These are phyloP conservation scores for Phytopythium oedochilum DNA, from an alignment of 352 stramenopile species.

Conservation along the genomic window DNA sequence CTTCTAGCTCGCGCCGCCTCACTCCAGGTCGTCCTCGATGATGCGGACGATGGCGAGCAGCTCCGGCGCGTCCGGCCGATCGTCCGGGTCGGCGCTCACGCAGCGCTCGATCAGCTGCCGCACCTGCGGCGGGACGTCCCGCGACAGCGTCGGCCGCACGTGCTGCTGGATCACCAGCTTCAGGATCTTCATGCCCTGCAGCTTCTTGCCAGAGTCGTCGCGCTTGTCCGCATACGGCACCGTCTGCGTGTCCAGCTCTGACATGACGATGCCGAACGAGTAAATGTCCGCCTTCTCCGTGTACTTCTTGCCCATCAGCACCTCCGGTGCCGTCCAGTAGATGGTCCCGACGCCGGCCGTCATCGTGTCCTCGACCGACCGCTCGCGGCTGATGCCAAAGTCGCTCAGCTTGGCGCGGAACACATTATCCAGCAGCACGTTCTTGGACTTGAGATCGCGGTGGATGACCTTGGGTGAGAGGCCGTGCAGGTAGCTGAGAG, in stretches of 20 bases:
- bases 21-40: constrained; percentile 31
- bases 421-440: constrained; percentile 61
- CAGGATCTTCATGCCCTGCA: constrained; percentile 84
- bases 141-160: constrained; percentile 59
- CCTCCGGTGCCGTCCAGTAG: constrained; percentile 80
- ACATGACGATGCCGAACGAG: constrained; percentile 82
- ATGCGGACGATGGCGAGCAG: constrained; percentile 20
- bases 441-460: constrained; percentile 75
- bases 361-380: constrained; percentile 78
- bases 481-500: constrained; percentile 68
- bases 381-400: constrained; percentile 76
- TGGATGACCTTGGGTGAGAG: constrained; percentile 78
- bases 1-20: neutral
- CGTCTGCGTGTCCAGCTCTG: constrained; percentile 73
- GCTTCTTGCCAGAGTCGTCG: constrained; percentile 62
- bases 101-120: constrained; percentile 58
- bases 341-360: constrained; percentile 77
- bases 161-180: constrained; percentile 75
- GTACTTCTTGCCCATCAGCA: constrained; percentile 82
- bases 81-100: constrained; percentile 61
- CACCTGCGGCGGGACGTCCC: constrained; percentile 45
- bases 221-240: constrained; percentile 81
- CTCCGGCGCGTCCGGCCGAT: constrained; percentile 54
- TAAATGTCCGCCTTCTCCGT: constrained; percentile 84
- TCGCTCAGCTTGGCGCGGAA: constrained; percentile 70